phyloP scores from a whole-genome alignment of 441 rosid species.

The Flueggea neowawraea region DNA sequence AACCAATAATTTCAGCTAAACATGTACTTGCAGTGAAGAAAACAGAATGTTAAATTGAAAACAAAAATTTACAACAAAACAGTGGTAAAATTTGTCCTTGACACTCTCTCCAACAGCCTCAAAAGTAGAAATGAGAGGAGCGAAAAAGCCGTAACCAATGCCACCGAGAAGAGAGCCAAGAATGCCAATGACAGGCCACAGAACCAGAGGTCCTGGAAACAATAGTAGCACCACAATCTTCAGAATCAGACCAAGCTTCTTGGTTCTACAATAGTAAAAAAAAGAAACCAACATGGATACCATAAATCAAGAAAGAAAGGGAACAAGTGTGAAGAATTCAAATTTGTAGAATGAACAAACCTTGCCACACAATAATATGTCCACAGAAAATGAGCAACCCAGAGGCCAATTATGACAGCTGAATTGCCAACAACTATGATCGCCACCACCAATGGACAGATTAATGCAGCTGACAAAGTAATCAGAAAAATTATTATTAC shows the following conservation, averaged over 20 bases:
- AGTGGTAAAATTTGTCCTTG: conserved; percentile 63
- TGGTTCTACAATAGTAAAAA: conserved; percentile 41
- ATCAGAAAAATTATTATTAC: too few relatives aligned
- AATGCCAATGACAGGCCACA: conserved; percentile 72
- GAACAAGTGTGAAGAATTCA: not conserved
- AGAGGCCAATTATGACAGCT: conserved; percentile 65
- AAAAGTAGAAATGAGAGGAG: conserved; percentile 75
- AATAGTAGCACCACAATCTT: conserved; percentile 52
- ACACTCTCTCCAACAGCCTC: conserved; percentile 67
- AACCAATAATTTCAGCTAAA: not conserved
- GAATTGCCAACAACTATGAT: conserved; percentile 58
- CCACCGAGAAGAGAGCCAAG: conserved; percentile 71
- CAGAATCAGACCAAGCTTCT: conserved; percentile 62
- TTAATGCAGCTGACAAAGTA: conserved; percentile 36
- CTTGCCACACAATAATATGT: conserved; percentile 75
- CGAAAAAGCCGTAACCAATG: conserved; percentile 64
- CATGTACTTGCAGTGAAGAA: not conserved
- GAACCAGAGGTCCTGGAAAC: conserved; percentile 64
- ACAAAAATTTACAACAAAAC: conserved; percentile 49
- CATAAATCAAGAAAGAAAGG: not conserved
- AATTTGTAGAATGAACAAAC: conserved; percentile 20
- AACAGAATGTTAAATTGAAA: not conserved
- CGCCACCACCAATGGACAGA: conserved; percentile 49
- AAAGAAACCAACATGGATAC: not conserved
- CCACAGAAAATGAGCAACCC: conserved; percentile 84